These are phyloP conservation scores for Picea glauca DNA, from an alignment of 75 land plant species.

Conservation along the genomic window DNA sequence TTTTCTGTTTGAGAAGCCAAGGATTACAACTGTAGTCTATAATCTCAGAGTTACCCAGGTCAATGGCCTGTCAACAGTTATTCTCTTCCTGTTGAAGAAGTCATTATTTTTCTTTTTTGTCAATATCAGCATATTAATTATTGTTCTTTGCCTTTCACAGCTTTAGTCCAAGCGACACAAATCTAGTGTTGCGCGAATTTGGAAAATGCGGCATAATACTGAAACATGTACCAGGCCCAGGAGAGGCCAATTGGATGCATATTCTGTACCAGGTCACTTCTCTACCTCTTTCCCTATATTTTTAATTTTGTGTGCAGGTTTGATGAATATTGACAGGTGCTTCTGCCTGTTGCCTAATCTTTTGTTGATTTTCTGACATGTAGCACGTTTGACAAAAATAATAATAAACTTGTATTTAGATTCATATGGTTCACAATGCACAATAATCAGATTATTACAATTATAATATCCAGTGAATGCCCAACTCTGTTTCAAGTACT, in stretches of 20 bases:
- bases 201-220: slow-evolving; percentile 91
- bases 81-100: not conserved
- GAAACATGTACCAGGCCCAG: slow-evolving; percentile 90
- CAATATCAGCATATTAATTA: not conserved
- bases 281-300: not conserved
- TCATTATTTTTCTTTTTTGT: too few species aligned
- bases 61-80: not conserved
- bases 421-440: too few species aligned
- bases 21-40: not conserved
- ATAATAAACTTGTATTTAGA: not conserved
- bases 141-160: slow-evolving; percentile 36
- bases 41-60: not conserved
- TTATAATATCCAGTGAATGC: too few species aligned
- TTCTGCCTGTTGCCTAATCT: not conserved
- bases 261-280: slow-evolving; percentile 84
- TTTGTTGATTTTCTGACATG: not conserved
- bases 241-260: slow-evolving; percentile 95
- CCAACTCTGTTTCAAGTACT: too few species aligned
- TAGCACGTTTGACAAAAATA: not conserved
- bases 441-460: too few species aligned
- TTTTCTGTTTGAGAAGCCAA: not conserved
- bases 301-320: not conserved
- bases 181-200: slow-evolving; percentile 88
- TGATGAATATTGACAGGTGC: not conserved
- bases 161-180: slow-evolving; percentile 85